Evolutionary conservation across 1,139 yeast species (phyloP), one percentile per base, ranked within the genome.

Genomic region (Lodderomyces theae): DNA sequence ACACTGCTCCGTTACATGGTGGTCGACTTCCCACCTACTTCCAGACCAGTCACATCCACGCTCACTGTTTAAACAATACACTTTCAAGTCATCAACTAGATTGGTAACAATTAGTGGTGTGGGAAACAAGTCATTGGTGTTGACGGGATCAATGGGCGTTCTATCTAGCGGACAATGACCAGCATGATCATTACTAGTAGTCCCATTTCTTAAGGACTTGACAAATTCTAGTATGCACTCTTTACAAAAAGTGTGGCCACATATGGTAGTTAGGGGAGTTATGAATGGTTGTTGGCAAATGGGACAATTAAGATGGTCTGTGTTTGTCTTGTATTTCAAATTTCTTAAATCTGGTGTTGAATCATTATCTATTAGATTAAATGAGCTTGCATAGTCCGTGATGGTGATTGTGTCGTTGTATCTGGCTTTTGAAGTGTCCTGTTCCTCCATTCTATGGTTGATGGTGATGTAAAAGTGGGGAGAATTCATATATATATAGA

Each of bases 21-120:
- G 70, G 36, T 72, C 74, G 5, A 81, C 51, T 41, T 77, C 73
- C 85, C 88, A 81, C 22, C 87, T 61, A 45, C 77, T 66, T 2
- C 84, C 85, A 2, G 50, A 52, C 80, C 82, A 77, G 1, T 50
- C 57, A 55, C 89, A 82, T 0, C 88, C 89, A 37, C 82, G 54
- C 28, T 59, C 63, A 10, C 53, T 42, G 50, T 79, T 77, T 40
- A 81, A 66, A 52, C 89, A 83, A 37, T 55, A 60, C 0, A 82
- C 86, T 40, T 66, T 63, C 37, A 82, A 64, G 41, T 82, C 87
- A 52, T 81, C 86, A 1, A 81, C 68, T 51, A 82, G 64, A 49
- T 81, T 80, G n/a, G 75, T 60, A 9, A 83, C 66, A 12, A 82
- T 60, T 13, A 80, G 69, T 1, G 89, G 86, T 0, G 88, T 76